Base-by-base conservation (phyloP, 208 protist species). In the Endotrypanum monterogeii region DNA sequence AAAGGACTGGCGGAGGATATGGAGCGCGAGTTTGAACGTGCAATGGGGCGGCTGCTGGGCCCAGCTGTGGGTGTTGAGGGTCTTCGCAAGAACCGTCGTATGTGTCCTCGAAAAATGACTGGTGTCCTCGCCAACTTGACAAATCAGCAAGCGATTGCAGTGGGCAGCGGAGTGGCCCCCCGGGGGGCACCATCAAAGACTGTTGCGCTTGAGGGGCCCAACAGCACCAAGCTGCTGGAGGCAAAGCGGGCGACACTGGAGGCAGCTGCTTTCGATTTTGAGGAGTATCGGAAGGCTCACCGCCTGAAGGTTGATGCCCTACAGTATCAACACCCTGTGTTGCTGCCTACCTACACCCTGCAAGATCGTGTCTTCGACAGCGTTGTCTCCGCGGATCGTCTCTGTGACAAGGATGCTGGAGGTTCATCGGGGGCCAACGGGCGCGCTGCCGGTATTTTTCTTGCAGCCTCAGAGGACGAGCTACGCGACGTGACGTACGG, bases 231-330 rank as follows among this genome's bases (percentile, higher is more conserved):
- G 56, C 61, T 93, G 69, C 75, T 94, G 62, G 76, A 78, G 30
- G 87, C 88, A 66, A 78, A 89, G 41, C 79, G 79, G 0, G 77
- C 82, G 28, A 57, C 74, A 20, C 35, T 94, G 37, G 58, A 71
- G 46, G 69, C 76, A 2, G 76, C 73, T 18, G 71, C 39, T 9
- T 93, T 94, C 56, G 80, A 92, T 83, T 81, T 88, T 52, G 84
- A 74, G 0, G 77, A 71, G 39, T 96, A 91, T 73, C 70, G 73
- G n/a, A 67, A 82, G 32, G 78, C 55, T 11, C 87, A 95, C 67
- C 77, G 83, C 32, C 79, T 96, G 2, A 80, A 92, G 74, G 85
- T 85, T 25, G 87, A 90, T 66, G 87, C 92, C 37, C 67, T 95
- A 65, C 80, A 70, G 28, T 93, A 89, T 67, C 79, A 76, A 37